A percentile compares a stretch with the other conserved stretches of the same genome.
Evolutionary conservation across 1,284 basidiomycete species (phyloP).

Genomic region (Tylopilus orsonianus): DNA sequence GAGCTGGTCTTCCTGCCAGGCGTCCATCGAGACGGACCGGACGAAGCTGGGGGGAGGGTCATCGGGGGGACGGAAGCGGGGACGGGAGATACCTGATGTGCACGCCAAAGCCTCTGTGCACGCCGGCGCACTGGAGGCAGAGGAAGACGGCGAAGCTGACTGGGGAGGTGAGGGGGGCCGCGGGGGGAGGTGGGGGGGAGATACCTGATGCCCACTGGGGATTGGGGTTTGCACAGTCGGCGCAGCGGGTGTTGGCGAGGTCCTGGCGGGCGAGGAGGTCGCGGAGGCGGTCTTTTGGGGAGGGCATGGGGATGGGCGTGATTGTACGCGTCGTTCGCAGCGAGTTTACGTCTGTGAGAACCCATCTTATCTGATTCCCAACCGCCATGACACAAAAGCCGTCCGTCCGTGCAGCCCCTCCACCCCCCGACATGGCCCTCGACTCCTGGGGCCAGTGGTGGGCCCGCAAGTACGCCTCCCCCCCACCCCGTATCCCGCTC

Average conservation of each 20-base stretch:
- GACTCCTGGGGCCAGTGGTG: constrained; percentile 61
- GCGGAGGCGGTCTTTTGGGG: constrained; percentile 63
- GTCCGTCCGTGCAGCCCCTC: constrained; percentile 35
- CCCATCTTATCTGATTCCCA: constrained; percentile 35
- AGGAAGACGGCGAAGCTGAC: constrained; percentile 82
- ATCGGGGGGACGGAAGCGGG: constrained; percentile 3
- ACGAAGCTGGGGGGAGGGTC: constrained; percentile 65
- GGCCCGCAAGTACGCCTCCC: constrained; percentile 51
- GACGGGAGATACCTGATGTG: constrained; percentile 65
- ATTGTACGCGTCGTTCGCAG: no score
- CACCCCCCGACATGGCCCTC: constrained; percentile 36
- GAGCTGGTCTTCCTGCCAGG: constrained; percentile 90
- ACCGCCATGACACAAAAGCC: constrained; percentile 62
- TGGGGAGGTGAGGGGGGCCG: constrained; percentile 11
- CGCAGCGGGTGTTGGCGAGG: constrained; percentile 73
- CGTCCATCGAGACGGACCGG: constrained; percentile 92
- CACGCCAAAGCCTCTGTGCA: constrained; percentile 86
- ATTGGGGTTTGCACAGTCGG: constrained; percentile 82
- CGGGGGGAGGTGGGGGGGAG: constrained; percentile 5
- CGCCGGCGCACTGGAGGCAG: constrained; percentile 89
- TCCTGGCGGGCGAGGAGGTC: constrained; percentile 74
- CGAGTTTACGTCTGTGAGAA: no score
- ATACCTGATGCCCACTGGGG: constrained; percentile 90
- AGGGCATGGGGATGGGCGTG: background rate
- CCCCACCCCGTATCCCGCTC: constrained; percentile 1